Evolutionary conservation across 2,329 filamentous ascomycete species (phyloP), one percentile per base, ranked within the genome.

Genomic region (Diaporthe destruens): DNA sequence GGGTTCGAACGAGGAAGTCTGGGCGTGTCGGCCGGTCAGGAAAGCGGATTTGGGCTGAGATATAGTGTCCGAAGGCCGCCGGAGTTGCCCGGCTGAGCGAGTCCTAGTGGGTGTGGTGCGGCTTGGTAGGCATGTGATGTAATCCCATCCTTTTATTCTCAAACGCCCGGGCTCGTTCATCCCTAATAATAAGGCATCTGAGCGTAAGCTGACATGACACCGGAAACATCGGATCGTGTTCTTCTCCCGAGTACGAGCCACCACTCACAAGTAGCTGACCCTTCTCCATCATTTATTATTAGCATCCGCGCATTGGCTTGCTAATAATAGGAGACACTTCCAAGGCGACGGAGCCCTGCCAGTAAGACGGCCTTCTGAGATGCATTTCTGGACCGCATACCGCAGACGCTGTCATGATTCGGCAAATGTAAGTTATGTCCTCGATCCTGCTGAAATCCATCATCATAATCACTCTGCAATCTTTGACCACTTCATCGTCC

Each of bases 31-130:
- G 29, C 14, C 44, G 18, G 61, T 20, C 29, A 51, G 7, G n/a
- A 25, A 51, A 18, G 61, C 61, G 61, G 61, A 16, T 25, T 65
- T 65, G 61, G 61, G 20, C 61, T 23, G 44, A 65, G n/a, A 65
- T 65, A 51, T 65, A 65, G 61, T n/a, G 51, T 65, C 61, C 61
- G 61, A 65, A 65, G 61, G 44, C 61, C 61, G 61, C 44, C 61
- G 61, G 61, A 65, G 61, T 65, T 65, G 32, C 29, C 61, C 44
- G 59, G 59, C 42, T 63, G 36, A 29, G 36, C 36, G 6, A 2
- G 18, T 42, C 12, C 39, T 18, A 42, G 36, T 39, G 36, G 36
- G 36, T 39, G 36, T 9, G 36, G 36, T 12, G 36, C 36, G 36
- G 36, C 36, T 7, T 9, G 18, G 42, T 36, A 18, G 12, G 57